phyloP scores from a whole-genome alignment of 2,329 filamentous ascomycete genomes.

The Diaporthe citri region DNA sequence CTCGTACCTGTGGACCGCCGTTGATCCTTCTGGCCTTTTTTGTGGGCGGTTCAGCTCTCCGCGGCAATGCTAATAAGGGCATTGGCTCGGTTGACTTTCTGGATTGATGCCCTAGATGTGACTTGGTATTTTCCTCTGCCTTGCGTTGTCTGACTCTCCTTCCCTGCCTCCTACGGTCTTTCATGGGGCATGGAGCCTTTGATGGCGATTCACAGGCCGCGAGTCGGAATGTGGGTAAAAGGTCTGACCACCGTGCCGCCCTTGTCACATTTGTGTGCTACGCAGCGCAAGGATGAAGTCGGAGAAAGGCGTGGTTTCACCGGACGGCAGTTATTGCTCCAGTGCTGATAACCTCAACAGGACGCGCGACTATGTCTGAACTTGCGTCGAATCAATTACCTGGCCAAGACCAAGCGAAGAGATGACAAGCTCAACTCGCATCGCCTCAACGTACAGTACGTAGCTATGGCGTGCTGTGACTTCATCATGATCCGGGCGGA shows the following conservation, averaged over 20 bases:
- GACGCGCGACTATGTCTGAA: not conserved
- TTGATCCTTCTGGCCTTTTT: conserved; percentile 18
- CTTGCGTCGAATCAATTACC: not conserved
- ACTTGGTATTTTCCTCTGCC: not conserved
- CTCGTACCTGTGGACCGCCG: not conserved
- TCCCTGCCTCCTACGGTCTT: not conserved
- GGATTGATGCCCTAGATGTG: not conserved
- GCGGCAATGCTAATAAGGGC: conserved; percentile 11
- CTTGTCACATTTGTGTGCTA: conserved; percentile 23
- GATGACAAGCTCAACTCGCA: not conserved
- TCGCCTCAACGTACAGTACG: not conserved
- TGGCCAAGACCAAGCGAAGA: not conserved
- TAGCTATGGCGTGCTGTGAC: not conserved
- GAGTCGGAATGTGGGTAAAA: conserved; percentile 12
- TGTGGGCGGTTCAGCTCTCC: conserved; percentile 14
- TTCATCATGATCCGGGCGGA: conserved; percentile 3
- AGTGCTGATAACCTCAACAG: not conserved
- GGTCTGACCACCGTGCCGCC: conserved; percentile 6
- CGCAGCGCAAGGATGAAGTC: conserved; percentile 11
- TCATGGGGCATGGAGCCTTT: not conserved
- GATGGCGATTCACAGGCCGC: conserved; percentile 8
- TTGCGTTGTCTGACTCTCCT: not conserved
- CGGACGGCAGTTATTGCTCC: not conserved
- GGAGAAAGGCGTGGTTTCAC: conserved; percentile 8
- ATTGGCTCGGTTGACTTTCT: conserved; percentile 10